A percentile compares a stretch with the other conserved stretches of the same genome.
phyloP scores from a whole-genome alignment of 2,329 filamentous ascomycete genomes.

The Pseudocercospora crystallina region DNA sequence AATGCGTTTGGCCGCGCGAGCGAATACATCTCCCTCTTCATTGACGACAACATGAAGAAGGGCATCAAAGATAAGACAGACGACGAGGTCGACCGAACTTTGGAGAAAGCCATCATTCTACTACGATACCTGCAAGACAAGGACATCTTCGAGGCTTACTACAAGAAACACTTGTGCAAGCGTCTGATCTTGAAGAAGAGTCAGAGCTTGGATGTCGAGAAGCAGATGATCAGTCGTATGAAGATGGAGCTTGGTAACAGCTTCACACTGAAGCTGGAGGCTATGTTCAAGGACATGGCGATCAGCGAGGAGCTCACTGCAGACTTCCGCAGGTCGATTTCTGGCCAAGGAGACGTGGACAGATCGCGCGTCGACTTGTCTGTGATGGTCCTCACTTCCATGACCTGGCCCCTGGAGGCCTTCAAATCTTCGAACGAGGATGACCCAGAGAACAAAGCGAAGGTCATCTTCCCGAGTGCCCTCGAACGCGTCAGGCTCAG shows the following conservation, averaged over 20 bases:
- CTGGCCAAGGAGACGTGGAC: slow-evolving; percentile 56
- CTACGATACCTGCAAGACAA: slow-evolving; percentile 88
- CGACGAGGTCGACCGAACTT: slow-evolving; percentile 74
- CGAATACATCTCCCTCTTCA: slow-evolving; percentile 93
- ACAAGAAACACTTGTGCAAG: slow-evolving; percentile 93
- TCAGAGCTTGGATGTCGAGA: slow-evolving; percentile 87
- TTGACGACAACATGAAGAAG: slow-evolving; percentile 93
- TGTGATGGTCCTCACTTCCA: slow-evolving; percentile 85
- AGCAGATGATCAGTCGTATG: slow-evolving; percentile 94
- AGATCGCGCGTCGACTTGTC: slow-evolving; percentile 71
- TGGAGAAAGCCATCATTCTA: slow-evolving; percentile 87
- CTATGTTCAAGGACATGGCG: slow-evolving; percentile 96
- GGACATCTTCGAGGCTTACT: slow-evolving; percentile 94
- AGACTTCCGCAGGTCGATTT: slow-evolving; percentile 71
- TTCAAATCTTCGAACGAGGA: slow-evolving; percentile 63
- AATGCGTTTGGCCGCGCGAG: slow-evolving; percentile 80
- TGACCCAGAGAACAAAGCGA: slow-evolving; percentile 50
- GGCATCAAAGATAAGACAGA: slow-evolving; percentile 93
- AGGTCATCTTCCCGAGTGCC: slow-evolving; percentile 71
- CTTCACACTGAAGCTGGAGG: slow-evolving; percentile 89
- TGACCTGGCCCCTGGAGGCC: slow-evolving; percentile 90
- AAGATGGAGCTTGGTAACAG: slow-evolving; percentile 94
- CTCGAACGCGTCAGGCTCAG: slow-evolving; percentile 75
- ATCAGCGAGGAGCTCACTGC: slow-evolving; percentile 80
- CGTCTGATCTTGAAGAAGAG: slow-evolving; percentile 85